Evolutionary conservation across 2,329 filamentous ascomycete species (phyloP).

Genomic region (Colletotrichum australisinense): DNA sequence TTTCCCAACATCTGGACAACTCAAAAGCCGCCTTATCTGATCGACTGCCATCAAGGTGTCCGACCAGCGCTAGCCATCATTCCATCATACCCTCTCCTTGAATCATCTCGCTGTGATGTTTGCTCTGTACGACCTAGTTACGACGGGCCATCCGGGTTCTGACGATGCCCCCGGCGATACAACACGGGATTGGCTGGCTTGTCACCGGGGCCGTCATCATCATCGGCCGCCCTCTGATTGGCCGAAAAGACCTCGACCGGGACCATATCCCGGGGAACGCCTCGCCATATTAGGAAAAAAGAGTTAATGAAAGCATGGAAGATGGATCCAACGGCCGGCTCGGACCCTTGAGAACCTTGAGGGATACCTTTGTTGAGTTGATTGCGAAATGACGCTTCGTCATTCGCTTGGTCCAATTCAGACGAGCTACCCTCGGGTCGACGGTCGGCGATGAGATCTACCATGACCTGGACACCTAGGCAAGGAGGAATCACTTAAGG

Average conservation of each 20-base stretch:
- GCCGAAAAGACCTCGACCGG: background rate
- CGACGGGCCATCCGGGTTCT: slow-evolving; percentile 29
- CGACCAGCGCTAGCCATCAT: background rate
- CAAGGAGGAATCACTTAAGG: background rate
- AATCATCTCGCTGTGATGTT: background rate
- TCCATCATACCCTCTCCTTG: background rate
- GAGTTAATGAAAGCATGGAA: background rate
- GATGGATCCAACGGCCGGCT: background rate
- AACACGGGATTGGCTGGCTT: slow-evolving; percentile 30
- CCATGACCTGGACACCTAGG: background rate
- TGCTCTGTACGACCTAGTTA: background rate
- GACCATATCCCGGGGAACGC: background rate
- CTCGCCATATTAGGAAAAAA: slow-evolving; percentile 7
- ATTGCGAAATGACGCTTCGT: background rate
- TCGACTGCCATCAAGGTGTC: slow-evolving; percentile 30
- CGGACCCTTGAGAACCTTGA: slow-evolving; percentile 26
- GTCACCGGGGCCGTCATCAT: slow-evolving; percentile 23
- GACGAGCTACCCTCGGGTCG: background rate
- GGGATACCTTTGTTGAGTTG: background rate
- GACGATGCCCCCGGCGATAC: slow-evolving; percentile 3
- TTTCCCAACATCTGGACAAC: background rate
- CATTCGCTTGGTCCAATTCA: background rate
- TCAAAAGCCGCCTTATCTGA: too few relatives aligned
- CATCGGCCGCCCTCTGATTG: slow-evolving; percentile 28
- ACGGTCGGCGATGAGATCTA: background rate